Base-by-base conservation (phyloP, 441 rosid genomes). In the Erodium moschatum region DNA sequence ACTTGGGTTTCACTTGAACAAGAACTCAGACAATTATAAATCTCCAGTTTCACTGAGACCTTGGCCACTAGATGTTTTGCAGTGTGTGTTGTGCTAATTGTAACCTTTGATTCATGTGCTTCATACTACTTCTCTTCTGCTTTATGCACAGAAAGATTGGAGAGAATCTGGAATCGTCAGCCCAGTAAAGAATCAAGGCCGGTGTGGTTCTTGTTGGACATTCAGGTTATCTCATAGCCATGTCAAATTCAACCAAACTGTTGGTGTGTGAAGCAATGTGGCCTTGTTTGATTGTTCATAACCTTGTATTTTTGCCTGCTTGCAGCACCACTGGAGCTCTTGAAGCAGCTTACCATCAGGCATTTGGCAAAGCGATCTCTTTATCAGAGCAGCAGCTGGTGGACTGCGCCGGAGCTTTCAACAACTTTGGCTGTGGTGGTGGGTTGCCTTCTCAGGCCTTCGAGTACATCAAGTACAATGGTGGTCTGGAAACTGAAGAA, bases 381-480 rank as follows among this genome's bases (percentile, higher is more conserved):
- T 83, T 94, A 16, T 89, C 98, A 9, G 96, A 93, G 81, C 97
- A 93, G 74, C 98, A 93, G 83, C 97, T 93, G 67, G 97, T 93
- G 72, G 98, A 93, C 80, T 93, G 97, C 67, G 98, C 98, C 31
- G 79, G 87, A 66, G 89, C 93, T 67, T 93, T 88, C 73, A 83
- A 87, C 76, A 93, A 91, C 79, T 81, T 80, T 46, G 98, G 98
- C 24, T 93, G 98, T 78, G 65, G 19, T 64, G 98, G 98, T 71
- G 98, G 98, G 12, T 84, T 94, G 83, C 98, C 97, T 15, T 94
- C 98, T 61, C 97, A 94, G 75, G 98, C 98, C 68, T 94, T 89
- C 20, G 96, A 94, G 65, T 94, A 91, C 81, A 84, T 94, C 75
- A 94, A 89, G 75, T 86, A 77, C 73, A 91, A 91, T 29, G 97